phyloP scores from a whole-genome alignment of 768 basidiomycete genomes.

The Lactarius akahatsu region DNA sequence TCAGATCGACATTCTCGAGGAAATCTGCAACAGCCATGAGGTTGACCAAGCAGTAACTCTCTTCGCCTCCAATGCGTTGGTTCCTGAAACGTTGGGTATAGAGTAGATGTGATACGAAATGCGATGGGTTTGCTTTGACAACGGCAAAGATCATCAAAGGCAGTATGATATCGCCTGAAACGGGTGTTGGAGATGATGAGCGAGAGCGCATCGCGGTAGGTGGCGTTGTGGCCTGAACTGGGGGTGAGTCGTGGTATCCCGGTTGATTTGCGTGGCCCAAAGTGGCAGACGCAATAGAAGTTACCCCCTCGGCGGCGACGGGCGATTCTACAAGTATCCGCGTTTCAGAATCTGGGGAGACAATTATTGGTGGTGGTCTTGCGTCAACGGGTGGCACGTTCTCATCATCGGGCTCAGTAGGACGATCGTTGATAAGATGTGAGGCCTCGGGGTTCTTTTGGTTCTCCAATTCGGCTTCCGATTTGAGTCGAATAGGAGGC shows the following conservation, averaged over 20 bases:
- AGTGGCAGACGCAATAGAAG: constrained; percentile 14
- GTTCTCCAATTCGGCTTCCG: constrained; percentile 49
- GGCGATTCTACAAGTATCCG: constrained; percentile 20
- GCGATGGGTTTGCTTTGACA: constrained; percentile 87
- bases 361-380: constrained; percentile 31
- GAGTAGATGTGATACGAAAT: constrained; percentile 70
- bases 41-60: constrained; percentile 91
- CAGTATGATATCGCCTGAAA: constrained; percentile 86
- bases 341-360: constrained; percentile 30
- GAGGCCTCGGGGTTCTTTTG: constrained; percentile 37
- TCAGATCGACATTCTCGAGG: constrained; percentile 90
- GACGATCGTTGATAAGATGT: constrained; percentile 21
- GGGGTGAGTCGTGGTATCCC: neutral
- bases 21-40: constrained; percentile 95
- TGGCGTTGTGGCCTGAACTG: constrained; percentile 9
- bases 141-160: constrained; percentile 93
- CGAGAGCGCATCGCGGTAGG: constrained; percentile 27
- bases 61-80: constrained; percentile 69
- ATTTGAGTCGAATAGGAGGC: constrained; percentile 71
- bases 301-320: neutral
- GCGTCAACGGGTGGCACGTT: constrained; percentile 14
- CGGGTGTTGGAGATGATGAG: constrained; percentile 45
- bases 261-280: neutral
- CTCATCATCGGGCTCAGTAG: constrained; percentile 19
- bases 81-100: constrained; percentile 61